Evolutionary conservation across 257 asterid species (phyloP).

Genomic region (Nicotiana undulata): DNA sequence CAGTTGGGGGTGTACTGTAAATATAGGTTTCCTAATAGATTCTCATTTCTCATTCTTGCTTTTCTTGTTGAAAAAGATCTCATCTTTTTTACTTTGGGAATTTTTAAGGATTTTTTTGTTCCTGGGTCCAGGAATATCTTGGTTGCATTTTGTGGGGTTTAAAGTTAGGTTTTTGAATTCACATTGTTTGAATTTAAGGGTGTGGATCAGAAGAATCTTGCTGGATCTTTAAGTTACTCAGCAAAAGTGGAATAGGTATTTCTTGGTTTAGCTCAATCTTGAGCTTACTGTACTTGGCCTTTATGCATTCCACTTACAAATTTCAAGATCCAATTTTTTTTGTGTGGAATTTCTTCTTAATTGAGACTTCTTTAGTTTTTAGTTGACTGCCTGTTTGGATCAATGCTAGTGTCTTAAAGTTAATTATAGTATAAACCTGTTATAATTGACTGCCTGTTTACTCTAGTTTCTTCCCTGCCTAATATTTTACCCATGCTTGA

Average conservation of each 20-base stretch:
- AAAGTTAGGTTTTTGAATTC: constrained; percentile 8
- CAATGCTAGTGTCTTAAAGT: neutral
- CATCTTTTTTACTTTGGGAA: neutral
- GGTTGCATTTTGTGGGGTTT: constrained; percentile 29
- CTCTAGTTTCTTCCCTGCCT: neutral
- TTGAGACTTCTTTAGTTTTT: neutral
- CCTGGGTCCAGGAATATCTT: constrained; percentile 15
- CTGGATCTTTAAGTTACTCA: constrained; percentile 11
- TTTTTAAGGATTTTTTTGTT: constrained; percentile 11
- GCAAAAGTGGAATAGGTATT: constrained; percentile 21
- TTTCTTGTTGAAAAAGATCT: constrained; percentile 6
- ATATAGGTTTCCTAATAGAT: neutral
- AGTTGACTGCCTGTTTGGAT: neutral
- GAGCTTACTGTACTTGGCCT: neutral
- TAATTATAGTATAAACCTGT: neutral
- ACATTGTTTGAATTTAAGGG: constrained; percentile 22
- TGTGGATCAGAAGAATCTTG: constrained; percentile 15
- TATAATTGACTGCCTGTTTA: neutral
- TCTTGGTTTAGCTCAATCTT: constrained; percentile 21
- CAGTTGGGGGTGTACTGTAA: constrained; percentile 10
- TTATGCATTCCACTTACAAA: neutral
- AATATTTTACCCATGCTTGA: neutral
- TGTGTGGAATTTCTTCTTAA: neutral
- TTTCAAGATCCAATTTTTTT: constrained; percentile 35
- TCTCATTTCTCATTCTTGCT: constrained; percentile 30